Evolutionary conservation across 1,139 yeast genomes (phyloP), one percentile per base, ranked within the genome.

Genomic region (Debaryomycetaceae sp.): DNA sequence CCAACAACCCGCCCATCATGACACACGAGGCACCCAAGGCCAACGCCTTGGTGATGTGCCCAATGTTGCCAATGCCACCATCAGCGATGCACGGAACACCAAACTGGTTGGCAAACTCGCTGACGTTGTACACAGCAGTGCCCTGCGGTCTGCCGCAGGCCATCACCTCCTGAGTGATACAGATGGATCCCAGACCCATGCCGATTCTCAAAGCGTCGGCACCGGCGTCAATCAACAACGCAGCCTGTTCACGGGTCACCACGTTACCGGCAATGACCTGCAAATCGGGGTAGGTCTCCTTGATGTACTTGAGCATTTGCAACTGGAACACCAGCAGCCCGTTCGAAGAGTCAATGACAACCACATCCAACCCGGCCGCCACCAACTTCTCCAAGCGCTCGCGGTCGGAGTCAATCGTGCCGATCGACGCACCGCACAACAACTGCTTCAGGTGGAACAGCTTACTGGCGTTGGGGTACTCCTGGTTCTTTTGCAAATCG

Each of bases 71-170:
- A 53, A 91, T 79, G 78, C 99, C 99, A 74, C 99, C 99, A 61
- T 91, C 99, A 46, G 99, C 99, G 49, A 91, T 88, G 67, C 96
- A 84, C 53, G 96, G 95, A 44, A 86, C 89, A 53, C 96, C 96
- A 55, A 86, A 86, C 58, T 76, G 72, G 63, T 78, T 79, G 47
- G 95, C 89, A 57, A 86, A 84, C 66, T 86, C 89, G 41, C 88
- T 71, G 32, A 86, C 96, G 41, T 77, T 78, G 69, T 75, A 85
- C 35, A 86, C 95, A 39, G 96, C 96, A 41, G 96, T 85, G 67
- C 97, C 99, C 73, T 93, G 98, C 39, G 99, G 98, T 75, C 98
- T 89, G 66, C 99, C 99, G 69, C 96, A 94, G 32, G 99, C 98
- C 99, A 91, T 91, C 39, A 91, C 98, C 69, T 91, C 99, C 71